These are phyloP conservation scores for Cutaneotrichosporon cutaneum DNA, from an alignment of 1,284 basidiomycete species.

Conservation along the genomic window DNA sequence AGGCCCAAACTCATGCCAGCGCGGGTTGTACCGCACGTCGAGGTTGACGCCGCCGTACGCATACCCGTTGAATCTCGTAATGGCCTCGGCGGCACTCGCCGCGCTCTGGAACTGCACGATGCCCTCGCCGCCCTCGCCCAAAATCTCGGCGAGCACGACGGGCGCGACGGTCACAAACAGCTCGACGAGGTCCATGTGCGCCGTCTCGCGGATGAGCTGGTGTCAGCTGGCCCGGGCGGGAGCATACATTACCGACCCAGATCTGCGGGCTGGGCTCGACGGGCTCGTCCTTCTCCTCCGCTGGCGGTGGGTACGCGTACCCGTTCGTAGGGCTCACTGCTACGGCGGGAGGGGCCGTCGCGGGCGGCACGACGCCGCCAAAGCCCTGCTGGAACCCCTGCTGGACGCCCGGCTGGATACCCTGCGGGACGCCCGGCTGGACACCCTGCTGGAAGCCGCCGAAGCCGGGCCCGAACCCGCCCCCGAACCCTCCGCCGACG, in stretches of 20 bases:
- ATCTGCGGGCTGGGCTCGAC: constrained; percentile 85
- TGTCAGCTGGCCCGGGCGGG: neutral
- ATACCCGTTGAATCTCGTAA: constrained; percentile 87
- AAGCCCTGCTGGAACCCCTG: too few species aligned
- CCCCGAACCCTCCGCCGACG: constrained; percentile 9
- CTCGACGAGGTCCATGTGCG: constrained; percentile 97
- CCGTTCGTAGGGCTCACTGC: neutral
- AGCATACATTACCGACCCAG: constrained; percentile 90
- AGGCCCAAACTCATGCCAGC: constrained; percentile 85
- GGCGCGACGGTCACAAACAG: constrained; percentile 96
- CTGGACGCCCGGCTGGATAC: neutral
- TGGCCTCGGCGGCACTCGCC: constrained; percentile 86
- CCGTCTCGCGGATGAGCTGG: constrained; percentile 95
- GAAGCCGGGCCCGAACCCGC: constrained; percentile 53
- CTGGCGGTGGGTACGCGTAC: neutral
- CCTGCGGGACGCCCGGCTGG: neutral
- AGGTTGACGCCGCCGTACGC: constrained; percentile 85
- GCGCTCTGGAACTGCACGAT: constrained; percentile 92
- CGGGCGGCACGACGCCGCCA: neutral
- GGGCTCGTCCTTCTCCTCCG: constrained; percentile 24
- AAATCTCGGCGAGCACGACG: constrained; percentile 89
- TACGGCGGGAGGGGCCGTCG: neutral
- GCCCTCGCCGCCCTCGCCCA: constrained; percentile 89
- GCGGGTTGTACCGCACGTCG: constrained; percentile 88
- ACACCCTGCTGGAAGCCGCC: neutral